phyloP scores from a whole-genome alignment of 202 grass and related monocot genomes.

The Setaria italica region DNA sequence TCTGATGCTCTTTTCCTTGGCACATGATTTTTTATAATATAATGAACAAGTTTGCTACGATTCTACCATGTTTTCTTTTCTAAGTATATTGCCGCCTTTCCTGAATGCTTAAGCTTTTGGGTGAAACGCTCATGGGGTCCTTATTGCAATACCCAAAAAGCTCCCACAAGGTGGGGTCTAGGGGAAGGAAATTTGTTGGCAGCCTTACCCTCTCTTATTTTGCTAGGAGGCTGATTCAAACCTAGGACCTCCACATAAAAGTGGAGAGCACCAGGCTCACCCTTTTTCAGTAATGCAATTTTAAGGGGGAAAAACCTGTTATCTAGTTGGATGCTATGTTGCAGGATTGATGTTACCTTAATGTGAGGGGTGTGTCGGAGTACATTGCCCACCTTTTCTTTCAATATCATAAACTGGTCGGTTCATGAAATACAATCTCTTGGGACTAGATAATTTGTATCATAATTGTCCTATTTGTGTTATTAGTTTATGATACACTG shows the following conservation, averaged over 20 bases:
- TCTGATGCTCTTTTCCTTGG: constrained; percentile 39
- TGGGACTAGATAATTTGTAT: background rate
- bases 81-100: background rate
- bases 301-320: background rate
- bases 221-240: background rate
- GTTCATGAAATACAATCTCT: background rate
- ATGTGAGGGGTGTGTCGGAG: background rate
- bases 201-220: background rate
- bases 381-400: background rate
- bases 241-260: background rate
- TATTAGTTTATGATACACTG: background rate
- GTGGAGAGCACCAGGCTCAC: background rate
- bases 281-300: background rate
- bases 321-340: background rate
- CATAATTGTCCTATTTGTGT: background rate
- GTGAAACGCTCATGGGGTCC: background rate
- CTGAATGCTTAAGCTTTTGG: background rate
- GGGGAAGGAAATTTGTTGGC: background rate
- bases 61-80: constrained; percentile 19
- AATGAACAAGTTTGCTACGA: background rate
- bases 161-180: background rate
- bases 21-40: constrained; percentile 11
- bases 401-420: background rate
- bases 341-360: background rate
- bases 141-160: background rate